Evolutionary conservation across 2,329 filamentous ascomycete genomes (phyloP).

Genomic region (Xylaria sp.): DNA sequence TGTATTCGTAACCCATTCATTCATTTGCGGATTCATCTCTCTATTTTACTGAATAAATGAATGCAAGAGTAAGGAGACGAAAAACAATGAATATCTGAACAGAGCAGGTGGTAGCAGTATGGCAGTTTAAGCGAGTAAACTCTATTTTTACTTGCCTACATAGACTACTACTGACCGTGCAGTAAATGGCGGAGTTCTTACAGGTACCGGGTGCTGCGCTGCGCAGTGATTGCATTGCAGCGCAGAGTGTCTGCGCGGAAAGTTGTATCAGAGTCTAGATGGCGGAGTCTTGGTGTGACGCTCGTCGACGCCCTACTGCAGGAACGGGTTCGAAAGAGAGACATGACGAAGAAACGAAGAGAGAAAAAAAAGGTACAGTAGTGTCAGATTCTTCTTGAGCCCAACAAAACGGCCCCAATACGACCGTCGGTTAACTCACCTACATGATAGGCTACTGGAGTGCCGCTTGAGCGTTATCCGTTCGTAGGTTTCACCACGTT

Average conservation of each 20-base stretch:
- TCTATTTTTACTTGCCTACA: conserved; percentile 34
- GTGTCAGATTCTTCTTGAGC: conserved; percentile 30
- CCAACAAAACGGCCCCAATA: conserved; percentile 23
- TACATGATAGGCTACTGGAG: conserved; percentile 30
- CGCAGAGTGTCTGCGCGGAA: conserved; percentile 9
- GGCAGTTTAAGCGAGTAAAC: conserved; percentile 10
- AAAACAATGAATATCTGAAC: conserved; percentile 27
- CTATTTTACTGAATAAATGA: conserved; percentile 18
- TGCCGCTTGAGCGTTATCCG: conserved; percentile 34
- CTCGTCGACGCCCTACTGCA: conserved; percentile 47
- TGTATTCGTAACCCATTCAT: not conserved
- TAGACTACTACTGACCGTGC: conserved; percentile 1
- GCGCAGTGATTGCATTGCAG: conserved; percentile 15
- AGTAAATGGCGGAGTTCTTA: not conserved
- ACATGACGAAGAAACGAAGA: conserved; percentile 29
- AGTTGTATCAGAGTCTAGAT: conserved; percentile 7
- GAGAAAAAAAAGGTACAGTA: conserved; percentile 7
- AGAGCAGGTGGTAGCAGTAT: conserved; percentile 25
- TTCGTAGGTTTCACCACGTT: conserved; percentile 25
- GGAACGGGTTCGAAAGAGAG: conserved; percentile 46
- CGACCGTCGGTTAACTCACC: conserved; percentile 32
- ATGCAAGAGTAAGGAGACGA: conserved; percentile 29
- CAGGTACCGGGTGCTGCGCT: conserved; percentile 17
- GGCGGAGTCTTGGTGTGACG: conserved; percentile 36
- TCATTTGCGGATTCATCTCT: conserved; percentile 7